These are phyloP conservation scores for Echria macrotheca DNA, from an alignment of 495 filamentous ascomycete genomes.

Conservation along the genomic window DNA sequence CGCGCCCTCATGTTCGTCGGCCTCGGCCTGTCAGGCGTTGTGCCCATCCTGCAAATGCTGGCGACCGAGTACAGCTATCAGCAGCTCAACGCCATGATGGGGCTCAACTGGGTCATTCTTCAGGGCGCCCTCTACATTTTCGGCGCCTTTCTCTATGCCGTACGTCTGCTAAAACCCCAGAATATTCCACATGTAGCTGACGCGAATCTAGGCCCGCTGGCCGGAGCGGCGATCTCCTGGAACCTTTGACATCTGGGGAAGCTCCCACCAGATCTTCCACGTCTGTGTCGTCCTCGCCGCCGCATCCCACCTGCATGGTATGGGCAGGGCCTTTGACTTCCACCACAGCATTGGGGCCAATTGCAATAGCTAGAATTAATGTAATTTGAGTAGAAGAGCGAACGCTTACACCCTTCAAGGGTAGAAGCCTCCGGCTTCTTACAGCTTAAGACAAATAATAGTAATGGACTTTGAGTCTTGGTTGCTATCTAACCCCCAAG, in stretches of 20 bases:
- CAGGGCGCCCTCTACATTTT: slow-evolving; percentile 82
- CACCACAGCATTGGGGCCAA: slow-evolving; percentile 36
- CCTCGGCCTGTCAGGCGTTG: slow-evolving; percentile 76
- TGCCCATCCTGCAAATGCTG: slow-evolving; percentile 71
- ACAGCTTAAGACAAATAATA: no score
- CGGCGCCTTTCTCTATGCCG: slow-evolving; percentile 78
- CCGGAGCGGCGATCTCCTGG: slow-evolving; percentile 62
- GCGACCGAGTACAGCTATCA: slow-evolving; percentile 43
- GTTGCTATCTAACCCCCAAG: slow-evolving; percentile 36
- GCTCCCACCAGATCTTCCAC: slow-evolving; percentile 79
- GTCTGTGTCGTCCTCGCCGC: slow-evolving; percentile 64
- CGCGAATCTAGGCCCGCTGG: slow-evolving; percentile 36
- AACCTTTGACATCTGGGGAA: slow-evolving; percentile 68
- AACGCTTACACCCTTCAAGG: no score
- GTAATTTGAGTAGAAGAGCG: no score
- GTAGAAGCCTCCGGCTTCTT: no score
- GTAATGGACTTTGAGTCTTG: no score
- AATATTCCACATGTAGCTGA: no score
- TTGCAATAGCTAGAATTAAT: no score
- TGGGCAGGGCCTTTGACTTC: slow-evolving; percentile 49
- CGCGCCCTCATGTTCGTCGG: slow-evolving; percentile 87
- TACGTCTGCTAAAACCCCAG: no score
- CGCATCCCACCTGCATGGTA: slow-evolving; percentile 56
- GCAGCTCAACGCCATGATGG: slow-evolving; percentile 59
- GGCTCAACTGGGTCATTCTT: slow-evolving; percentile 68